A percentile compares a stretch with the other conserved stretches of the same genome.
phyloP scores from a whole-genome alignment of 1,139 yeast species.

The Taphrina sp. region DNA sequence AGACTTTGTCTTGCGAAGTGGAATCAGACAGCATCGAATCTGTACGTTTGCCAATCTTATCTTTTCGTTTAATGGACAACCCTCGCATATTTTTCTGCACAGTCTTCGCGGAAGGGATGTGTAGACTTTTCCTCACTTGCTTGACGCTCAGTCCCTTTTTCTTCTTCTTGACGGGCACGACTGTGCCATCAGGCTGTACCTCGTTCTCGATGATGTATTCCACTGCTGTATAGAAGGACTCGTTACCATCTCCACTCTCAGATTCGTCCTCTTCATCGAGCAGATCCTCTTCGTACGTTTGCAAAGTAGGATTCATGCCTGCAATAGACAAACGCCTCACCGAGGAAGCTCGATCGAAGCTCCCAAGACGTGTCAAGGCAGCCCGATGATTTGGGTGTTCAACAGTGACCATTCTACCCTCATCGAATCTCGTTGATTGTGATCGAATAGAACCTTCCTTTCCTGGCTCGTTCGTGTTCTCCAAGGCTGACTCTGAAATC shows the following conservation, averaged over 20 bases:
- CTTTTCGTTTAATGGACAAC: constrained; percentile 24
- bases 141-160: constrained; percentile 24
- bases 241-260: constrained; percentile 17
- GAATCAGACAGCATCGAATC: constrained; percentile 1
- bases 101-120: constrained; percentile 30
- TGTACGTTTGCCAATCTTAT: constrained; percentile 1
- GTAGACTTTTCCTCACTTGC: constrained; percentile 24
- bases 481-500: neutral
- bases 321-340: neutral
- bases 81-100: constrained; percentile 28
- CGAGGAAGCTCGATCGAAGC: constrained; percentile 4
- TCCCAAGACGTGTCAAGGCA: constrained; percentile 17
- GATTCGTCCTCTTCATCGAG: neutral
- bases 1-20: constrained; percentile 3
- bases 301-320: neutral
- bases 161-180: constrained; percentile 27
- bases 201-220: constrained; percentile 25
- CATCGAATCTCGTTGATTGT: constrained; percentile 11
- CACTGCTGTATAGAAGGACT: constrained; percentile 27
- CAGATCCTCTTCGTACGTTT: constrained; percentile 9
- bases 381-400: constrained; percentile 10
- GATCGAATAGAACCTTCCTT: constrained; percentile 13
- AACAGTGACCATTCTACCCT: constrained; percentile 9
- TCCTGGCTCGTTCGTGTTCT: neutral
- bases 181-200: constrained; percentile 19